Evolutionary conservation across 2,329 filamentous ascomycete genomes (phyloP), one percentile per base, ranked within the genome.

Genomic region (Ophiocordyceps robertsii): DNA sequence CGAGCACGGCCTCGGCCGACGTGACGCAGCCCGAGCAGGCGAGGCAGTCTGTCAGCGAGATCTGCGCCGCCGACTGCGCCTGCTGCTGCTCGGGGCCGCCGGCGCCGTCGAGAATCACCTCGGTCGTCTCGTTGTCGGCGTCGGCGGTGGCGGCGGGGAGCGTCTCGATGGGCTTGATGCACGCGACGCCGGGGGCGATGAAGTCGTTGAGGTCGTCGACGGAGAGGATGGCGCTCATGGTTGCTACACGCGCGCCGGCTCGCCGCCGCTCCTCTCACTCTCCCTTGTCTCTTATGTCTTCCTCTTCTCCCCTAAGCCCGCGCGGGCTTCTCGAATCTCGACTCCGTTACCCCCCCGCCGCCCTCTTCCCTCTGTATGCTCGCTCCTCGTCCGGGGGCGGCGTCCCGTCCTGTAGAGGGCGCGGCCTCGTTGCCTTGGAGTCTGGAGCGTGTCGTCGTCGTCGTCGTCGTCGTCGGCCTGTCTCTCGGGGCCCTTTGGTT

Each of bases 161-260:
- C 2, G 87, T 93, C 63, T 98, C 92, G 59, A 98, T 75, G 27
- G 92, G 92, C 58, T 98, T 96, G 64, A 98, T 96, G 66, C 92
- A 98, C 48, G 92, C 92, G 56, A 98, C 89, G 48, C 90, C 89
- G 13, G 92, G 92, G 44, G 85, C 92, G 60, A 98, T 98, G 68
- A 98, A 98, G 71, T 98, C 92, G 70, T 98, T 98, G 47, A 98
- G 73, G 62, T 95, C 89, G 69, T 98, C 90, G 56, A 84, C 82
- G 44, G 89, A 96, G 55, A 98, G 82, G 56, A 98, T 98, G 48
- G 92, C 92, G 60, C 88, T 95, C 92, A 98, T 98, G 48, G 61
- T 70, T 9, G 14, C 33, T 4, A 3, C 12, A 11, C 24, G n/a
- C n/a, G n/a, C 24, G 24, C 4, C 4, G 24, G 24, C 24, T 27